phyloP scores from a whole-genome alignment of 179 eudicot species.

The Vitellaria paradoxa region DNA sequence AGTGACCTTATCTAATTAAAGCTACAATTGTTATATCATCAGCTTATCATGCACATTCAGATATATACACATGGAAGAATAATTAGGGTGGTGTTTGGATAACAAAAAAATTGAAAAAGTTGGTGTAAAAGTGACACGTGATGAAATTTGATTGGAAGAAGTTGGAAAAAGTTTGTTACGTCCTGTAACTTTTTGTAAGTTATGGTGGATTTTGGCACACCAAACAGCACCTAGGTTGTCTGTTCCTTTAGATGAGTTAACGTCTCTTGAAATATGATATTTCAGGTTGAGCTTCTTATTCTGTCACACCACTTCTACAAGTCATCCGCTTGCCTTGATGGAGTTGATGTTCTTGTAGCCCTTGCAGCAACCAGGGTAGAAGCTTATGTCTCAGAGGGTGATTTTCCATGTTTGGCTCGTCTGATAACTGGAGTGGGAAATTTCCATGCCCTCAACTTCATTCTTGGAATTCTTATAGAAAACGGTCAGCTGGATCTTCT shows the following conservation, averaged over 20 bases:
- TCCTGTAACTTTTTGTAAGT: too few species aligned
- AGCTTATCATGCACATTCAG: background rate
- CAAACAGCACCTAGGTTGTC: background rate
- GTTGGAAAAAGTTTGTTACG: too few species aligned
- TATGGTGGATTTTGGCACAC: too few species aligned
- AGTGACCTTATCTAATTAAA: background rate
- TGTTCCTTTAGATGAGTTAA: slow-evolving; percentile 18
- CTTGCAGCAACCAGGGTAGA: slow-evolving; percentile 99
- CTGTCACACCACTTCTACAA: slow-evolving; percentile 98
- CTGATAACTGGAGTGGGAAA: slow-evolving; percentile 97
- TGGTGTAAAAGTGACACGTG: too few species aligned
- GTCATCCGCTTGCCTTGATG: slow-evolving; percentile 96
- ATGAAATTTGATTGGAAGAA: too few species aligned
- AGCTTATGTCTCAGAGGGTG: slow-evolving; percentile 92
- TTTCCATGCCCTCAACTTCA: slow-evolving; percentile 91
- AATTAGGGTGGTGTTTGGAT: too few species aligned
- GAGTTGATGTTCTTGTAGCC: slow-evolving; percentile 99
- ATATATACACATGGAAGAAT: too few species aligned
- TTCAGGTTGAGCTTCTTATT: slow-evolving; percentile 98
- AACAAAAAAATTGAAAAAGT: background rate
- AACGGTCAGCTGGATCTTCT: slow-evolving; percentile 94
- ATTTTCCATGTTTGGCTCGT: slow-evolving; percentile 95
- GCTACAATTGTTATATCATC: background rate
- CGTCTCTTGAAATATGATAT: slow-evolving; percentile 12
- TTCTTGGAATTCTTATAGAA: slow-evolving; percentile 93